Evolutionary conservation across 2,329 filamentous ascomycete species (phyloP).

Genomic region (Cercospora sojina): DNA sequence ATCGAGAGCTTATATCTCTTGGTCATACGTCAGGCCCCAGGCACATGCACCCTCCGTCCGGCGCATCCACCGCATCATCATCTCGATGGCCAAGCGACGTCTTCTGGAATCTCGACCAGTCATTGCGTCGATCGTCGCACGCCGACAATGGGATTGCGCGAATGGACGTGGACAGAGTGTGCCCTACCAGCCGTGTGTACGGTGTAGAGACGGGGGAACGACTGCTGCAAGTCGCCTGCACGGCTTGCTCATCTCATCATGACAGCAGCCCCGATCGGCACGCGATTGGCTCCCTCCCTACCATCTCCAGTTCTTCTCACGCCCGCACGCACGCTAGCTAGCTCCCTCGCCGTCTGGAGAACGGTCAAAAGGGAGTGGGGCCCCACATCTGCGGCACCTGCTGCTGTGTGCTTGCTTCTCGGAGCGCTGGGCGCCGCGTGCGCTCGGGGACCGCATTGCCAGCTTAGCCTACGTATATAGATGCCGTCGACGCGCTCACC

Average conservation of each 20-base stretch:
- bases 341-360: constrained; percentile 12
- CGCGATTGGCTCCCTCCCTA: constrained; percentile 25
- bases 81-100: constrained; percentile 13
- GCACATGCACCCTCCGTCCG: constrained; percentile 1
- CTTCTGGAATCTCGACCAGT: constrained; percentile 3
- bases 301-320: constrained; percentile 8
- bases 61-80: constrained; percentile 15
- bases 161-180: background rate
- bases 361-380: constrained; percentile 15
- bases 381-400: constrained; percentile 10
- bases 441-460: constrained; percentile 10
- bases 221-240: background rate
- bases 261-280: constrained; percentile 1
- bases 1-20: constrained; percentile 17
- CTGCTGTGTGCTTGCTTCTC: background rate
- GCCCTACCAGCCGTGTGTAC: background rate
- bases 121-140: background rate
- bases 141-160: background rate
- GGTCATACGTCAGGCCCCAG: constrained; percentile 13
- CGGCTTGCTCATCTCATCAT: constrained; percentile 22
- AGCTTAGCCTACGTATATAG: constrained; percentile 19
- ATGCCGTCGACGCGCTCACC: constrained; percentile 12
- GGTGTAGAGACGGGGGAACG: background rate
- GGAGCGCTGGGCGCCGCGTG: constrained; percentile 13
- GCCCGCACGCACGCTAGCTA: too few relatives aligned